Base-by-base conservation (phyloP, 805 yeast species). In the Saturnispora galanensis region DNA sequence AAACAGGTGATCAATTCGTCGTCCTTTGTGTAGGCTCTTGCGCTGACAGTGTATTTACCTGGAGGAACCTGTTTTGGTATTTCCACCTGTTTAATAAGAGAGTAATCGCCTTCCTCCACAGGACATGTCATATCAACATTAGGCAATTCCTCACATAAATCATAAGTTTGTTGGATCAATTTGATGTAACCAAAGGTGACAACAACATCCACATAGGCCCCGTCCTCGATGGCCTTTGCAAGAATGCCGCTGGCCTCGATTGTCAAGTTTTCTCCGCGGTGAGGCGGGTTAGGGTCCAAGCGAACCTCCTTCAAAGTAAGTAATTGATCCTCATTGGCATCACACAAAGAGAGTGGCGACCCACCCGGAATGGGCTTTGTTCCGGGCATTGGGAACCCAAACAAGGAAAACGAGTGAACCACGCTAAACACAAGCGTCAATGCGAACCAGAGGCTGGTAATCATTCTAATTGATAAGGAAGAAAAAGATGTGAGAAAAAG, bases 41-140 rank as follows among this genome's bases (percentile, higher is more conserved):
- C 97, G 42, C 73, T 68, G 26, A 90, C 95, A 29, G 76, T 68
- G 67, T 93, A 93, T 59, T 76, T 82, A 35, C 98, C 98, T 17
- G 97, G 96, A 47, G 98, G 98, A 30, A 90, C 95, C 62, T 87
- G 93, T 12, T 72, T 69, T 13, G 98, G 98, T 46, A 93, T 77
- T 56, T 81, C 89, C 21, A 93, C 94, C 38, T 68, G 65, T 62
- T 88, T 88, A 21, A 72, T 61, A 44, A 93, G 66, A 43, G 68
- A 65, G 54, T 86, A 81, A 41, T 64, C 60, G 10, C 97, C 98
- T 51, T 76, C 68, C 41, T 68, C 60, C 35, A 93, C 65, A 1
- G 98, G 98, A 62, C 98, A 93, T 47, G 74, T 72, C 69, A 88
- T 65, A 56, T 84, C 95, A 38, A 88, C 89, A 55, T 88, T 82